A percentile compares a stretch with the other conserved stretches of the same genome.
These are phyloP conservation scores for Torrubiella hemipterigena DNA, from an alignment of 2,329 filamentous ascomycete genomes.

Conservation along the genomic window DNA sequence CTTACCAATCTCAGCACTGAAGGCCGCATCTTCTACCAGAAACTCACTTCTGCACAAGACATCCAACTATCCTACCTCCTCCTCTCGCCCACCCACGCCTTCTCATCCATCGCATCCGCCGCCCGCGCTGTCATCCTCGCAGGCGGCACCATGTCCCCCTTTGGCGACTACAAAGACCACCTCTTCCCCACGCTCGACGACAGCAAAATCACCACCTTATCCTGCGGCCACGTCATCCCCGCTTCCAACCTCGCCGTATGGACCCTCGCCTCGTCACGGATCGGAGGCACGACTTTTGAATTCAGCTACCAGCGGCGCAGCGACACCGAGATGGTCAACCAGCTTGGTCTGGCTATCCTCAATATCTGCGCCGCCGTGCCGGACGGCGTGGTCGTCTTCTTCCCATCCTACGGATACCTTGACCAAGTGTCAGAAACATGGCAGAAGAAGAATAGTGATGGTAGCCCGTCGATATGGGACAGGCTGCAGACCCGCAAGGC, in stretches of 20 bases:
- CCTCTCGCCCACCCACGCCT: constrained; percentile 82
- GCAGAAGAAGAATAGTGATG: constrained; percentile 27
- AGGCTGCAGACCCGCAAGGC: constrained; percentile 46
- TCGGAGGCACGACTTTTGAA: constrained; percentile 49
- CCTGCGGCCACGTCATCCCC: constrained; percentile 91
- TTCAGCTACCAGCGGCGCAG: constrained; percentile 76
- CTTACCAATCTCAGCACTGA: constrained; percentile 76
- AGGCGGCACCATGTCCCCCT: constrained; percentile 95
- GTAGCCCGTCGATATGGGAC: constrained; percentile 41
- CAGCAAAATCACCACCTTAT: constrained; percentile 62
- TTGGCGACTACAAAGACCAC: constrained; percentile 78
- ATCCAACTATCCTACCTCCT: constrained; percentile 72
- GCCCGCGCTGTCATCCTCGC: constrained; percentile 82
- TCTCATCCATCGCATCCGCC: constrained; percentile 73
- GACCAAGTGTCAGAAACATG: constrained; percentile 57
- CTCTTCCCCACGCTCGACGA: constrained; percentile 65
- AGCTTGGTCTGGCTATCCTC: constrained; percentile 63
- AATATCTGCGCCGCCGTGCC: constrained; percentile 64
- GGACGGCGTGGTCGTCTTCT: constrained; percentile 88
- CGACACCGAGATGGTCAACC: constrained; percentile 55
- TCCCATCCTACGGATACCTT: constrained; percentile 88
- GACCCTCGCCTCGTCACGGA: constrained; percentile 42
- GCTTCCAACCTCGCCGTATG: constrained; percentile 67
- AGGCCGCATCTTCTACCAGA: constrained; percentile 54
- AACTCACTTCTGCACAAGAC: constrained; percentile 24